These are phyloP conservation scores for Nakazawaea ishiwadae DNA, from an alignment of 805 yeast species.

Conservation along the genomic window DNA sequence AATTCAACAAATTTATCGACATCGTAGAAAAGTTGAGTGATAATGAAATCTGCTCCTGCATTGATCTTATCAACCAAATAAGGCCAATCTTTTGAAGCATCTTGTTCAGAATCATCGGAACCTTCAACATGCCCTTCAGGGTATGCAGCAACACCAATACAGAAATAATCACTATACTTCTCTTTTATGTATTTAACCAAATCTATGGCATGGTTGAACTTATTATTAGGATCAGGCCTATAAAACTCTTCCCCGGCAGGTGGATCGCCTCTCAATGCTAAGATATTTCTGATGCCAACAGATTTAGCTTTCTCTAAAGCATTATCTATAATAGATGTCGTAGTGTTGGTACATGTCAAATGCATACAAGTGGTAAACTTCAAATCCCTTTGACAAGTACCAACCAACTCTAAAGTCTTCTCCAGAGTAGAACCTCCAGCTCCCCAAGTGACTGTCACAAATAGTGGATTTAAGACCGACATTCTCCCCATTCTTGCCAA, in stretches of 20 bases:
- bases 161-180: conserved; percentile 74
- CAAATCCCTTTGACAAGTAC: conserved; percentile 67
- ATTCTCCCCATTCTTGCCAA: conserved; percentile 84
- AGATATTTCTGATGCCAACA: conserved; percentile 80
- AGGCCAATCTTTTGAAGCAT: conserved; percentile 66
- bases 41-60: conserved; percentile 93
- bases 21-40: conserved; percentile 90
- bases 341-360: conserved; percentile 93
- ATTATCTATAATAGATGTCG: conserved; percentile 66
- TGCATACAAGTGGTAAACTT: conserved; percentile 91
- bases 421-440: conserved; percentile 95
- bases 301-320: conserved; percentile 69
- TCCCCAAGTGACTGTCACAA: conserved; percentile 96
- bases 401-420: conserved; percentile 80
- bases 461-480: conserved; percentile 82
- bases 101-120: conserved; percentile 60
- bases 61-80: conserved; percentile 76
- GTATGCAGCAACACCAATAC: conserved; percentile 96
- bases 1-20: conserved; percentile 69
- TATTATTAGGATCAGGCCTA: conserved; percentile 35
- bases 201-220: conserved; percentile 78
- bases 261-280: conserved; percentile 95
- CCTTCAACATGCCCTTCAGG: conserved; percentile 98
- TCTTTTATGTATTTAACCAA: conserved; percentile 74
- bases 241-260: conserved; percentile 57